phyloP scores from a whole-genome alignment of 1,139 yeast species.

The Candida tetrigidarum region DNA sequence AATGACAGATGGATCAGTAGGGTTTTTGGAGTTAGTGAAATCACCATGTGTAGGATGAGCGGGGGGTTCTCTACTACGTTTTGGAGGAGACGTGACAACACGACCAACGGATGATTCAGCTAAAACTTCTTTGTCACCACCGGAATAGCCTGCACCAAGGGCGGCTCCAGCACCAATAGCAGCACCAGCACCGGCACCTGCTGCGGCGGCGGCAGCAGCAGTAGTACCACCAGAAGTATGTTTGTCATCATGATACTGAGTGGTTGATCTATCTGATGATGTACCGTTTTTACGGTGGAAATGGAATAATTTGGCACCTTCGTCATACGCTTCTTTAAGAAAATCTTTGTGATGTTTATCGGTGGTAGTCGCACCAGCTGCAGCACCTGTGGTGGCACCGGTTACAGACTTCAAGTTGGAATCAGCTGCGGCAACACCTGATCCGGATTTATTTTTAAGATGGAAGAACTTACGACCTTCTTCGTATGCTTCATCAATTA shows the following conservation, averaged over 20 bases:
- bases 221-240: conserved; percentile 7
- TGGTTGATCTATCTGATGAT: neutral
- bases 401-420: no score
- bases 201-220: conserved; percentile 10
- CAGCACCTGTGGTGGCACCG: conserved; percentile 4
- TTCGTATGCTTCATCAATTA: conserved; percentile 13
- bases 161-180: neutral
- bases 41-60: conserved; percentile 35
- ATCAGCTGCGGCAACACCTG: no score
- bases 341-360: conserved; percentile 9
- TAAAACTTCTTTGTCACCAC: conserved; percentile 15
- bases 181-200: conserved; percentile 7
- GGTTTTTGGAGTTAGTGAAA: conserved; percentile 35
- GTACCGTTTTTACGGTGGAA: conserved; percentile 10
- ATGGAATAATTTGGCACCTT: conserved; percentile 12
- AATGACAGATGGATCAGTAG: conserved; percentile 30
- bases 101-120: conserved; percentile 33
- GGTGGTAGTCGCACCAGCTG: conserved; percentile 3
- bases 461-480: conserved; percentile 16
- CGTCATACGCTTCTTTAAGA: conserved; percentile 9
- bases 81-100: conserved; percentile 36
- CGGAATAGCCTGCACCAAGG: conserved; percentile 6
- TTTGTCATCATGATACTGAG: conserved; percentile 2
- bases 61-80: conserved; percentile 32
- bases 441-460: conserved; percentile 7